These are phyloP conservation scores for Suhomyces anneliseae DNA, from an alignment of 1,139 yeast genomes.

Conservation along the genomic window DNA sequence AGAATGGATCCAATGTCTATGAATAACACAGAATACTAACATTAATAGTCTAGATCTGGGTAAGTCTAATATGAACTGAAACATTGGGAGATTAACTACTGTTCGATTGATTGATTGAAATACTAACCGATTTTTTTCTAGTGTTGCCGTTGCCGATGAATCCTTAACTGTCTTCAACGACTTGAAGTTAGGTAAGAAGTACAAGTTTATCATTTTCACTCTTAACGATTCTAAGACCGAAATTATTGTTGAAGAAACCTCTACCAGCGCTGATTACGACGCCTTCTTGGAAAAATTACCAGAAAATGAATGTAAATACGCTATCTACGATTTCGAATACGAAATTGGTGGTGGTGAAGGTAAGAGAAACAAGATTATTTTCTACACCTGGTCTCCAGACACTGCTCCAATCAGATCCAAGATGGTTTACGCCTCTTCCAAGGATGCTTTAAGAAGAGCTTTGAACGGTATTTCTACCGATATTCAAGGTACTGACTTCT, in stretches of 20 bases:
- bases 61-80: constrained; percentile 31
- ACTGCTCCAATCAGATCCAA: constrained; percentile 91
- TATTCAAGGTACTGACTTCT: constrained; percentile 96
- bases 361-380: constrained; percentile 90
- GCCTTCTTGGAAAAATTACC: constrained; percentile 83
- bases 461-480: constrained; percentile 92
- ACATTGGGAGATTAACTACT: no score
- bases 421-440: constrained; percentile 97
- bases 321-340: constrained; percentile 94
- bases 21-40: constrained; percentile 11
- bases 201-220: constrained; percentile 77
- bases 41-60: constrained; percentile 64
- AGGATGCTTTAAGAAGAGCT: constrained; percentile 96
- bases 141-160: constrained; percentile 95
- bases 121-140: constrained; percentile 31
- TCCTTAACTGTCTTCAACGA: constrained; percentile 92
- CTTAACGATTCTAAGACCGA: constrained; percentile 84
- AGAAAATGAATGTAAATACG: constrained; percentile 95
- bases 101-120: no score
- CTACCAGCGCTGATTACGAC: constrained; percentile 74
- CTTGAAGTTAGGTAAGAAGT: constrained; percentile 90
- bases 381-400: constrained; percentile 97
- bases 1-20: neutral
- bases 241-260: constrained; percentile 85
- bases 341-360: constrained; percentile 91